phyloP scores from a whole-genome alignment of 345 rosid species.

The Corymbia maculata region DNA sequence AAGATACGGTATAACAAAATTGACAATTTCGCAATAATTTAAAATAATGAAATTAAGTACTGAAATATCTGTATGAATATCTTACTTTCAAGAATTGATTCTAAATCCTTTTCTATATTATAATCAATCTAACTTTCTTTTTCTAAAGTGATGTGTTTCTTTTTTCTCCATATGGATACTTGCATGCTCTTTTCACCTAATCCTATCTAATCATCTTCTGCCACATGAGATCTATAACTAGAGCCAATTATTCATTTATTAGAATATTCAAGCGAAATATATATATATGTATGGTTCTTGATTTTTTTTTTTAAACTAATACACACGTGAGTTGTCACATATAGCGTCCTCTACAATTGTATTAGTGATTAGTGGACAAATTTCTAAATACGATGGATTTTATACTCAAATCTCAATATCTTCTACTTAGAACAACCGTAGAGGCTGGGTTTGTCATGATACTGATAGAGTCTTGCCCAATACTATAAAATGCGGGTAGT shows the following conservation, averaged over 20 bases:
- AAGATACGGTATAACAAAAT: not conserved
- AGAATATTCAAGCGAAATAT: rapidly evolving
- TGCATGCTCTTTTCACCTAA: not conserved
- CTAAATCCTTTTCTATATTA: not conserved
- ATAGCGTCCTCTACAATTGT: no score
- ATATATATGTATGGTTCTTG: no score
- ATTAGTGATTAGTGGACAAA: no score
- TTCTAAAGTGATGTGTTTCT: not conserved
- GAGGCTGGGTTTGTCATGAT: no score
- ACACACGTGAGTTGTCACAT: no score
- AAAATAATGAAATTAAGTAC: no score
- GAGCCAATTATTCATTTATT: not conserved
- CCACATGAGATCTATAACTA: not conserved
- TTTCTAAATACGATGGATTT: no score
- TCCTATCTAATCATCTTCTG: not conserved
- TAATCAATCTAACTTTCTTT: not conserved
- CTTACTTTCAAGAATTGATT: not conserved
- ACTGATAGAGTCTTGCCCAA: no score
- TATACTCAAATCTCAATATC: no score
- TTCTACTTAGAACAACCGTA: no score
- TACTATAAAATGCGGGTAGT: no score
- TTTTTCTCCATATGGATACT: not conserved
- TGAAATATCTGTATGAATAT: not conserved
- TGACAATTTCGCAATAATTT: not conserved
- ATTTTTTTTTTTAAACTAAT: no score